These are phyloP conservation scores for Lipomyces orientalis DNA, from an alignment of 805 yeast species.

Conservation along the genomic window DNA sequence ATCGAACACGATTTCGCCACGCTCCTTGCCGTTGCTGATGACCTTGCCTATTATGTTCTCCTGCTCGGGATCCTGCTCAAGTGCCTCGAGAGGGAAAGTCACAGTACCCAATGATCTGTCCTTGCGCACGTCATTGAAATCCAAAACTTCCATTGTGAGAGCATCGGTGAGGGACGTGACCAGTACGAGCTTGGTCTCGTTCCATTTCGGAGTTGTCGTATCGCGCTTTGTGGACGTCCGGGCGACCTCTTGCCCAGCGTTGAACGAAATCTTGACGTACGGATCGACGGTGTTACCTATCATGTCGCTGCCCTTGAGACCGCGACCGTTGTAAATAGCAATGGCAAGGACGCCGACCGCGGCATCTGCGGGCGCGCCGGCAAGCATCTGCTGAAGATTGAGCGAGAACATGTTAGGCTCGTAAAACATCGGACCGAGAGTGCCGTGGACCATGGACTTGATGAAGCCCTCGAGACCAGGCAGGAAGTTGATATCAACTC, in stretches of 20 bases:
- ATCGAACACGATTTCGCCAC: conserved; percentile 76
- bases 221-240: conserved; percentile 71
- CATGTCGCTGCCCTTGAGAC: conserved; percentile 68
- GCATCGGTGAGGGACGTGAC: conserved; percentile 82
- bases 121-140: conserved; percentile 75
- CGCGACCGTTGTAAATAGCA: conserved; percentile 67
- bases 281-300: conserved; percentile 89
- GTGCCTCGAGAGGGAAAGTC: conserved; percentile 71
- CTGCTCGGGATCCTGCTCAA: conserved; percentile 57
- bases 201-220: conserved; percentile 78
- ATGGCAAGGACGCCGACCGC: conserved; percentile 87
- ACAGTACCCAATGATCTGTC: conserved; percentile 82
- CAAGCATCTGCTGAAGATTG: conserved; percentile 86
- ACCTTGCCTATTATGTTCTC: conserved; percentile 60
- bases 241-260: conserved; percentile 55
- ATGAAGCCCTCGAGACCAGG: conserved; percentile 88
- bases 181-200: conserved; percentile 74
- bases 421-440: conserved; percentile 85
- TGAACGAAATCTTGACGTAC: conserved; percentile 68
- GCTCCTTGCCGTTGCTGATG: conserved; percentile 79
- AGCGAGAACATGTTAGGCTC: conserved; percentile 92
- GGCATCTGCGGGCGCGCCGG: conserved; percentile 78
- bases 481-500: conserved; percentile 82
- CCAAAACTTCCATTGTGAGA: conserved; percentile 71
- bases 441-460: conserved; percentile 82